Evolutionary conservation across 2,329 filamentous ascomycete species (phyloP).

Genomic region (Alternaria incomplexa): DNA sequence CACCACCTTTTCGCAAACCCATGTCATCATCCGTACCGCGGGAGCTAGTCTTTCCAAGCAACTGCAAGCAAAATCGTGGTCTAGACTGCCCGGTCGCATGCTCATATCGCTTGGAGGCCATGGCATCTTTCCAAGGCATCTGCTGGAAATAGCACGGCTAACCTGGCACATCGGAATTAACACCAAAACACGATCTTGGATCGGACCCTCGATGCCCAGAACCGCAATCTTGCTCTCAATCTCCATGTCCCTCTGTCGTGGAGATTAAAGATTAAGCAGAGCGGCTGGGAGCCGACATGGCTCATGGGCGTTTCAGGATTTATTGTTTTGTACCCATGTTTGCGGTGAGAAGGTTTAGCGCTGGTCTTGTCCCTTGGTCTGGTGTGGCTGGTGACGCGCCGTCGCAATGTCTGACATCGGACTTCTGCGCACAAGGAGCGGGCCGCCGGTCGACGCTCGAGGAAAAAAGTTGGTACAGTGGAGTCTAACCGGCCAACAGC

Average conservation of each 20-base stretch:
- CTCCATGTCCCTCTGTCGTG: not conserved
- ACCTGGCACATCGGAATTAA: not conserved
- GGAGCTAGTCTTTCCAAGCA: not conserved
- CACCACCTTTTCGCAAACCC: constrained; percentile 1
- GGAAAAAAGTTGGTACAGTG: not conserved
- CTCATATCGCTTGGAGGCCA: not conserved
- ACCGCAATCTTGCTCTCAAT: not conserved
- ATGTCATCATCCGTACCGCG: not conserved
- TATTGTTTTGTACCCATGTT: not conserved
- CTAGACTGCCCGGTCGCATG: not conserved
- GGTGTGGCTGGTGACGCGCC: constrained; percentile 2
- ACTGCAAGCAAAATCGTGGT: not conserved
- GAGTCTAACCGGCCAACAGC: not conserved
- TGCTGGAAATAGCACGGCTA: not conserved
- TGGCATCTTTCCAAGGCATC: not conserved
- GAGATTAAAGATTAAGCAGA: not conserved
- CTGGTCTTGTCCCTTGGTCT: not conserved
- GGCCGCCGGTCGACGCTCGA: not conserved
- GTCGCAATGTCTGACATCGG: not conserved
- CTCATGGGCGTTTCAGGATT: not conserved
- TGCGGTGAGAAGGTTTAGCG: not conserved
- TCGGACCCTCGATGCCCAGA: not conserved
- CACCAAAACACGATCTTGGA: not conserved
- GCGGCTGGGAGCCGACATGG: not conserved
- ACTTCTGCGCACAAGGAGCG: not conserved